Evolutionary conservation across 352 stramenopile genomes (phyloP).

Genomic region (Phytophthora sp.): DNA sequence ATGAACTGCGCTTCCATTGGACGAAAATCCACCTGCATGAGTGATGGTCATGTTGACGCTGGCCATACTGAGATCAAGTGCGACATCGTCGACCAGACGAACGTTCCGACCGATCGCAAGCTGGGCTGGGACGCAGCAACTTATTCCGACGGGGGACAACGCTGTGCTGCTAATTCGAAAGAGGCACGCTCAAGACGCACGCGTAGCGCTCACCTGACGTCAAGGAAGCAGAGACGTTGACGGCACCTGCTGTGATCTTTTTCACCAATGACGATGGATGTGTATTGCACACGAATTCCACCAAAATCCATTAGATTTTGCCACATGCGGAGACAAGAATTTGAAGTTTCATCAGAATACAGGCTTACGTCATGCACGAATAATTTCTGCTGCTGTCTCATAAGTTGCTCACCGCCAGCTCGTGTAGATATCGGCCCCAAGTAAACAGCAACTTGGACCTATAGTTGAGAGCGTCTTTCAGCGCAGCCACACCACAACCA

Average conservation of each 20-base stretch:
- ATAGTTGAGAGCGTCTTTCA: slow-evolving; percentile 25
- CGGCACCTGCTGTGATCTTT: slow-evolving; percentile 16
- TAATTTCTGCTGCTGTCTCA: slow-evolving; percentile 16
- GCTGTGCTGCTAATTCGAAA: slow-evolving; percentile 10
- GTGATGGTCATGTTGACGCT: slow-evolving; percentile 33
- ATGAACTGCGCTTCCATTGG: slow-evolving; percentile 16
- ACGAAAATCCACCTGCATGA: slow-evolving; percentile 11
- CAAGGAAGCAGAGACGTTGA: neutral
- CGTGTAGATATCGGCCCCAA: neutral
- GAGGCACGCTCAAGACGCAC: neutral
- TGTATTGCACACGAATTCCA: slow-evolving; percentile 12
- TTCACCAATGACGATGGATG: slow-evolving; percentile 7
- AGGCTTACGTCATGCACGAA: slow-evolving; percentile 34
- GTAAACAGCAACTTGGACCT: neutral
- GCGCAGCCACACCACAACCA: slow-evolving; percentile 91
- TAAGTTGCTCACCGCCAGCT: neutral
- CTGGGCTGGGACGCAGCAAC: neutral
- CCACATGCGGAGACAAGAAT: neutral
- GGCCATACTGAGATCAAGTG: slow-evolving; percentile 12
- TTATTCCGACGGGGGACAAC: slow-evolving; percentile 1
- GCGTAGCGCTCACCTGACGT: slow-evolving; percentile 9
- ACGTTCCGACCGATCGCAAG: slow-evolving; percentile 27
- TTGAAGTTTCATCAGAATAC: slow-evolving; percentile 25
- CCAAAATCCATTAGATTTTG: slow-evolving; percentile 26
- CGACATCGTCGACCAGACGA: slow-evolving; percentile 12